Evolutionary conservation across 1,284 basidiomycete genomes (phyloP).

Genomic region (Chalciporus piperatoides): DNA sequence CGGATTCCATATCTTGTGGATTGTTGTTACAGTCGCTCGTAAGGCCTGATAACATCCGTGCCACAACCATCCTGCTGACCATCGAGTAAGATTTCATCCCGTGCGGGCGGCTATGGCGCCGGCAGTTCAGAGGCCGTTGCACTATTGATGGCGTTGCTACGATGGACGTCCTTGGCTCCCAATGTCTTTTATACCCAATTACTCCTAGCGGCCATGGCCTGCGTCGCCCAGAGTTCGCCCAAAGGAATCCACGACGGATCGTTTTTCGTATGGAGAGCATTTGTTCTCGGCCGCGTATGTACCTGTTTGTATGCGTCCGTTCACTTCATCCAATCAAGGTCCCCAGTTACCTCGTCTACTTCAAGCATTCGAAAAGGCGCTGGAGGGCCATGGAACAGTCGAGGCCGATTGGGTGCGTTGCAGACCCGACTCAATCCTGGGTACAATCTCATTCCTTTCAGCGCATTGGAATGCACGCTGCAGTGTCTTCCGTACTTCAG

Average conservation of each 20-base stretch:
- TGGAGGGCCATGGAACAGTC: slow-evolving; percentile 48
- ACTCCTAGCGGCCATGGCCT: slow-evolving; percentile 56
- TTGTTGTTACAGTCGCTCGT: slow-evolving; percentile 60
- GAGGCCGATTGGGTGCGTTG: slow-evolving; percentile 55
- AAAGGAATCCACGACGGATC: slow-evolving; percentile 33
- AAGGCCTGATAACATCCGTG: slow-evolving; percentile 21
- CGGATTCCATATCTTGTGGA: slow-evolving; percentile 60
- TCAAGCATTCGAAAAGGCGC: slow-evolving; percentile 46
- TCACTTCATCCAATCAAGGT: slow-evolving; percentile 3
- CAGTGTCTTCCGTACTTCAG: slow-evolving; percentile 46
- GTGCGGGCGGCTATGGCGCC: slow-evolving; percentile 58
- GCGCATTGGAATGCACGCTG: slow-evolving; percentile 55
- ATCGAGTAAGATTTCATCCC: slow-evolving; percentile 48
- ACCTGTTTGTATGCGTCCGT: slow-evolving; percentile 3
- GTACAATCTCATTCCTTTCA: slow-evolving; percentile 29
- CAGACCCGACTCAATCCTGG: neutral
- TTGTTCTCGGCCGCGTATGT: slow-evolving; percentile 65
- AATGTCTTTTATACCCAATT: slow-evolving; percentile 66
- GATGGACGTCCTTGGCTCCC: slow-evolving; percentile 66
- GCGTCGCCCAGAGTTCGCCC: slow-evolving; percentile 50
- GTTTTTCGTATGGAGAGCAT: slow-evolving; percentile 59
- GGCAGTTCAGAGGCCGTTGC: slow-evolving; percentile 56
- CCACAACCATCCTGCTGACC: slow-evolving; percentile 7
- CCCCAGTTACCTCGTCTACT: slow-evolving; percentile 60
- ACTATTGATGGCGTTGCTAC: slow-evolving; percentile 53